These are phyloP conservation scores for Leishmania guyanensis DNA, from an alignment of 208 protist genomes.

Conservation along the genomic window DNA sequence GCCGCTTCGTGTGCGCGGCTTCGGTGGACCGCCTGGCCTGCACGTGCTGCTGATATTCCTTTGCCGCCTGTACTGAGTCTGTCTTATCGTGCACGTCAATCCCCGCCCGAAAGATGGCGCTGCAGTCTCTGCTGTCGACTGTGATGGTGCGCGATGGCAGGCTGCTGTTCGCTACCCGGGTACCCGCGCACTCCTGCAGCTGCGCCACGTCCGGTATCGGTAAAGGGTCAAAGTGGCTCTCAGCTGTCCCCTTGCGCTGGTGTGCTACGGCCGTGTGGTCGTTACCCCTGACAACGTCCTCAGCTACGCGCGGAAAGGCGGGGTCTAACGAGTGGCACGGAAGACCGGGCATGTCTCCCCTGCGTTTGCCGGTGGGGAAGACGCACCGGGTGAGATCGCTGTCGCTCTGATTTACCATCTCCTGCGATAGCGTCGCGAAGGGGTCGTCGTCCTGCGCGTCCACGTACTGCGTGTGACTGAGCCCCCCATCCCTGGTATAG, in stretches of 20 bases:
- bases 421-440: conserved; percentile 4
- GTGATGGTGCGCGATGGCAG: background rate
- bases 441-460: conserved; percentile 25
- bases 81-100: conserved; percentile 41
- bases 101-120: conserved; percentile 23
- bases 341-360: background rate
- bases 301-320: background rate
- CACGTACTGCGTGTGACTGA: background rate
- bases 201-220: conserved; percentile 14
- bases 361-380: conserved; percentile 4
- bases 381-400: background rate
- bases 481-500: background rate
- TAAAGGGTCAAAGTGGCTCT: conserved; percentile 46
- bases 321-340: background rate
- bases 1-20: conserved; percentile 30
- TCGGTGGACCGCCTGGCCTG: conserved; percentile 38
- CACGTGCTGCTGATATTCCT: conserved; percentile 57
- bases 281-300: background rate
- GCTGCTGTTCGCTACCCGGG: background rate
- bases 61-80: conserved; percentile 46
- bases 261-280: background rate
- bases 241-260: background rate
- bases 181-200: background rate
- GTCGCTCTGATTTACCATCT: conserved; percentile 9
- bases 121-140: conserved; percentile 8